A percentile compares a stretch with the other conserved stretches of the same genome.
These are phyloP conservation scores for Colletotrichum sp. DNA, from an alignment of 2,329 filamentous ascomycete genomes.

Conservation along the genomic window DNA sequence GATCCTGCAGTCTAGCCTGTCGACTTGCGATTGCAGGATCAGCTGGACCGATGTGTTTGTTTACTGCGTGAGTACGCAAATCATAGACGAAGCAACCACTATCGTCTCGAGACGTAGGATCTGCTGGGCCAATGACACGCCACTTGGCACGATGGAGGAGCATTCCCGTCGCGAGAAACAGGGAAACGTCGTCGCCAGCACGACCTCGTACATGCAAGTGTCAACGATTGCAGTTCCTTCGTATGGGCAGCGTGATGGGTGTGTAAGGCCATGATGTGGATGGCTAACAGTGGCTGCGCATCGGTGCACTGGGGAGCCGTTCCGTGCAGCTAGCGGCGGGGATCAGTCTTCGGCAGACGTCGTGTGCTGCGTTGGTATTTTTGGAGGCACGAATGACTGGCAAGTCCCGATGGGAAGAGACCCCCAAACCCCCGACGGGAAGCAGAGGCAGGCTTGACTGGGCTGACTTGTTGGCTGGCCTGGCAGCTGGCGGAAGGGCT, in stretches of 20 bases:
- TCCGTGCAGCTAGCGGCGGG: background rate
- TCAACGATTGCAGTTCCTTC: background rate
- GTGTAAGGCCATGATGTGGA: background rate
- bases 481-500: background rate
- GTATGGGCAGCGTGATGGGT: background rate
- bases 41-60: background rate
- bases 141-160: background rate
- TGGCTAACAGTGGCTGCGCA: background rate
- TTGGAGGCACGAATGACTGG: background rate
- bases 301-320: background rate
- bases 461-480: background rate
- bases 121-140: background rate
- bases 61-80: background rate
- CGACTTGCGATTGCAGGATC: background rate
- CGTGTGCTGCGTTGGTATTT: background rate
- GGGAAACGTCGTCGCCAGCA: background rate
- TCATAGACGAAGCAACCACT: background rate
- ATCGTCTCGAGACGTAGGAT: background rate
- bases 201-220: constrained; percentile 7
- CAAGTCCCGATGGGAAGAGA: background rate
- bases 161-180: background rate
- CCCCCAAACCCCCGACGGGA: background rate
- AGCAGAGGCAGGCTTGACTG: background rate
- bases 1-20: background rate
- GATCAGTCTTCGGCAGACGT: constrained; percentile 6